phyloP scores from a whole-genome alignment of 177 flowering plant species.

The Vitis hybrid region DNA sequence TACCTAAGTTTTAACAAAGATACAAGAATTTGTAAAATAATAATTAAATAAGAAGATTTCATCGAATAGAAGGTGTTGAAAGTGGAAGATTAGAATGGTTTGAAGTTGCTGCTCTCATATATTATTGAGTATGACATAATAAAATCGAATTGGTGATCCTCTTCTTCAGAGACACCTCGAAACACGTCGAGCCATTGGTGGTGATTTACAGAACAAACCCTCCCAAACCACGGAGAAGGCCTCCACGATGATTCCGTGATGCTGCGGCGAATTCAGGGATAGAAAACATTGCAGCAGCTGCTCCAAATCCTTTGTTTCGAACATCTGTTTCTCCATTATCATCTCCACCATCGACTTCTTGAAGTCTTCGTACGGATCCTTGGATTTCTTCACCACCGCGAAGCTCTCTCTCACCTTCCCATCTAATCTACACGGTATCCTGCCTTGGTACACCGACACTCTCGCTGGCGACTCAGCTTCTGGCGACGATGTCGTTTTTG shows the following conservation, averaged over 20 bases:
- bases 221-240: slow-evolving; percentile 41
- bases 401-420: slow-evolving; percentile 31
- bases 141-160: no score
- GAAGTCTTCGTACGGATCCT: slow-evolving; percentile 43
- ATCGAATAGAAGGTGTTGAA: no score
- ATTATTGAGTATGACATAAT: no score
- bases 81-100: no score
- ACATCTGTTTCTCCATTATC: slow-evolving; percentile 45
- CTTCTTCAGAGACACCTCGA: background rate
- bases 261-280: slow-evolving; percentile 28
- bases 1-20: no score
- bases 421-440: slow-evolving; percentile 1
- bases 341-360: slow-evolving; percentile 49
- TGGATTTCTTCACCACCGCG: slow-evolving; percentile 41
- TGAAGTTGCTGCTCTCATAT: no score
- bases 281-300: slow-evolving; percentile 39
- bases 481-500: background rate
- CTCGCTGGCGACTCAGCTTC: background rate
- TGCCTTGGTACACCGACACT: background rate
- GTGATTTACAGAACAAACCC: slow-evolving; percentile 18
- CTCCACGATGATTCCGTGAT: slow-evolving; percentile 37
- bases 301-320: slow-evolving; percentile 32
- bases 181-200: background rate
- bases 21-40: no score
- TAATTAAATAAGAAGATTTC: no score